phyloP scores from a whole-genome alignment of 257 asterid species.

The Lithospermum erythrorhizon region DNA sequence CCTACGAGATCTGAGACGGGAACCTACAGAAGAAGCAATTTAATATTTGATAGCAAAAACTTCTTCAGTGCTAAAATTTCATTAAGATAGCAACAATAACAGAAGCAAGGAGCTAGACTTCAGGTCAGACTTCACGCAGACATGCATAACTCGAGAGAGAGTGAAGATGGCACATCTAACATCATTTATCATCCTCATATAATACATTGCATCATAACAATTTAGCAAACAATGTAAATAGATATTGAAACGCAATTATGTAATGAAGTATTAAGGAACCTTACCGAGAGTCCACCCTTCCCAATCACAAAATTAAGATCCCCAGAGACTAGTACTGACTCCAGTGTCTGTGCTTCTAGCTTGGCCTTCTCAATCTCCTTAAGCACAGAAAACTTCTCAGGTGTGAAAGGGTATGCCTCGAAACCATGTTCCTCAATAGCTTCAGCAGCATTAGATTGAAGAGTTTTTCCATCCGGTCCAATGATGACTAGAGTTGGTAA shows the following conservation, averaged over 20 bases:
- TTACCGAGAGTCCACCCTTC: constrained; percentile 62
- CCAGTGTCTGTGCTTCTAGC: constrained; percentile 76
- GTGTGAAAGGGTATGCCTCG: constrained; percentile 71
- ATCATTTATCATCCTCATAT: not conserved
- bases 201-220: not conserved
- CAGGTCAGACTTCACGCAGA: not conserved
- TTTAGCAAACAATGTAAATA: constrained; percentile 1
- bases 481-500: constrained; percentile 62
- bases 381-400: constrained; percentile 60
- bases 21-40: constrained; percentile 25
- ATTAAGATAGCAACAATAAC: not conserved
- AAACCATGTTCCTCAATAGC: constrained; percentile 66
- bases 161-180: not conserved
- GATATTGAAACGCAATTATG: not conserved
- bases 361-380: constrained; percentile 64
- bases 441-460: constrained; percentile 56
- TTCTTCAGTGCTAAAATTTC: no score
- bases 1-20: constrained; percentile 66
- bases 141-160: not conserved
- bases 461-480: constrained; percentile 86
- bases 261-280: not conserved
- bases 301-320: constrained; percentile 63
- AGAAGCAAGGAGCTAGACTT: not conserved
- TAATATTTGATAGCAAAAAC: not conserved
- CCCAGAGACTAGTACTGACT: constrained; percentile 55